Percentiles rank a stretch among this genome's conserved stretches.
Conservation (phyloP, 495 filamentous ascomycete species). For the Ramalina intermedia region DNA sequence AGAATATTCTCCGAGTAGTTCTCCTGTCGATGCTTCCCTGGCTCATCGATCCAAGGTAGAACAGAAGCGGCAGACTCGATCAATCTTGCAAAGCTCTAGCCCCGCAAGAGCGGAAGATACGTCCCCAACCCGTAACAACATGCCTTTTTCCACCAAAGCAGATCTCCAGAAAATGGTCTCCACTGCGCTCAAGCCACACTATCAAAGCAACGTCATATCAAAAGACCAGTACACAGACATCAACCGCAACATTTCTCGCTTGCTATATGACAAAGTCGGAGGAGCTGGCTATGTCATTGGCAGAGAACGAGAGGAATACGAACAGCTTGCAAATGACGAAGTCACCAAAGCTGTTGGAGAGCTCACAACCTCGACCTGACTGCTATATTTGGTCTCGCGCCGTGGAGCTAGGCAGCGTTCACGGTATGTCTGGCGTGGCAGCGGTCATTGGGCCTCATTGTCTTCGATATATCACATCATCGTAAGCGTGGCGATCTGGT, state of each 20-base stretch:
- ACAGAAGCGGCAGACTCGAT: constrained; percentile 33
- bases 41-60: constrained; percentile 4
- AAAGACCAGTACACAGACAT: constrained; percentile 79
- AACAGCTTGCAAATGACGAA: constrained; percentile 56
- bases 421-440: neutral
- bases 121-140: constrained; percentile 38
- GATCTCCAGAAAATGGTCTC: constrained; percentile 73
- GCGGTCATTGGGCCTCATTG: neutral
- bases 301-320: constrained; percentile 44
- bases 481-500: neutral
- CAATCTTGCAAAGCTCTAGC: constrained; percentile 21
- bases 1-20: constrained; percentile 46
- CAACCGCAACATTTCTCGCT: constrained; percentile 68
- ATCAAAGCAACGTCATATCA: constrained; percentile 49
- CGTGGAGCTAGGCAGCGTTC: no score
- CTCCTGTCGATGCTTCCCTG: constrained; percentile 34
- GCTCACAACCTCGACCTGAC: constrained; percentile 9
- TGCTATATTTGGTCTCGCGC: neutral
- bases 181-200: constrained; percentile 60
- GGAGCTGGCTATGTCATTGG: constrained; percentile 42
- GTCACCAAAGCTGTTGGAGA: constrained; percentile 48
- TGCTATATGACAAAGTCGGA: constrained; percentile 68
- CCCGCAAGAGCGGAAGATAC: constrained; percentile 35
- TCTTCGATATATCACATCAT: neutral
- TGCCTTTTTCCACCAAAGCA: constrained; percentile 61